Evolutionary conservation across 75 land plant genomes (phyloP).

Genomic region (Selaginella tamariscina): DNA sequence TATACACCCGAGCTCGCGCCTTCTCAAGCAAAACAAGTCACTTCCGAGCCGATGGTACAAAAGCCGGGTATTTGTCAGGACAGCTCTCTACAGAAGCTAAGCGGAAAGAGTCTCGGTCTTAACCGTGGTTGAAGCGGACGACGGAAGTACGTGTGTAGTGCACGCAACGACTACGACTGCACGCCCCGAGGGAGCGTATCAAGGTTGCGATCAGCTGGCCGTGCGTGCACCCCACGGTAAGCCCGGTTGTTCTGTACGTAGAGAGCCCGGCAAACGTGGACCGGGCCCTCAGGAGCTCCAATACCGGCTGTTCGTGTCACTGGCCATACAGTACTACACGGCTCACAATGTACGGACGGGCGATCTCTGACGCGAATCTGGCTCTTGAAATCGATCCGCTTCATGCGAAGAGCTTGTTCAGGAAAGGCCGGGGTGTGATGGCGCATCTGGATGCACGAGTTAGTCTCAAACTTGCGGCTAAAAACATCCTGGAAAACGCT

Average conservation of each 20-base stretch:
- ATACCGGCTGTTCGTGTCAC: background rate
- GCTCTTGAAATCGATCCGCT: slow-evolving; percentile 39
- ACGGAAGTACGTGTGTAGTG: background rate
- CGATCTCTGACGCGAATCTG: slow-evolving; percentile 46
- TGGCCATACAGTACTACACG: slow-evolving; percentile 12
- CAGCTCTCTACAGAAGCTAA: slow-evolving; percentile 19
- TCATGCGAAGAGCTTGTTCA: slow-evolving; percentile 51
- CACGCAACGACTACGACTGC: background rate
- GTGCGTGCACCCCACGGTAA: background rate
- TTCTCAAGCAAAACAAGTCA: background rate
- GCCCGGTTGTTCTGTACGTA: background rate
- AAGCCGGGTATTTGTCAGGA: slow-evolving; percentile 24
- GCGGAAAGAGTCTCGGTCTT: background rate
- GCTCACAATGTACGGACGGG: slow-evolving; percentile 25
- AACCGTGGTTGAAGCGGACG: slow-evolving; percentile 16
- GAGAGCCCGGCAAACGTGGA: slow-evolving; percentile 13
- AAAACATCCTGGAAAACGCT: too few relatives aligned
- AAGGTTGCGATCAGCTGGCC: slow-evolving; percentile 4
- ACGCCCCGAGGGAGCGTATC: background rate
- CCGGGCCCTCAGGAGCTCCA: background rate
- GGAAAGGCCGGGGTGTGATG: slow-evolving; percentile 56
- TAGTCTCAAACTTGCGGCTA: background rate
- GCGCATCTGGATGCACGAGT: slow-evolving; percentile 33
- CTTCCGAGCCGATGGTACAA: slow-evolving; percentile 3
- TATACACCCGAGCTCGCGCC: background rate